Conservation (phyloP, 2,329 filamentous ascomycete genomes). For the Aschersonia sp. region DNA sequence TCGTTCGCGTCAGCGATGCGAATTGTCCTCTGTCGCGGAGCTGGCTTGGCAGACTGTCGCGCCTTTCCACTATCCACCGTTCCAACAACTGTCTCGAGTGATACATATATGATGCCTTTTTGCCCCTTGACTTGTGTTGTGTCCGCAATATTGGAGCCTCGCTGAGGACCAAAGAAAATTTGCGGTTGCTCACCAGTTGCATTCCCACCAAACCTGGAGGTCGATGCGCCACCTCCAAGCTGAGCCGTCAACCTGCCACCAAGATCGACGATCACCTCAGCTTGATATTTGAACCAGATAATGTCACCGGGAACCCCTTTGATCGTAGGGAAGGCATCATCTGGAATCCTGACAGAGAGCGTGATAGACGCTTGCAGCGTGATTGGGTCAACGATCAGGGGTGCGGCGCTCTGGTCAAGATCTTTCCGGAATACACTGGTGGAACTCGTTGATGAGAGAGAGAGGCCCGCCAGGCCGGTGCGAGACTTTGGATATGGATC, state of each 20-base stretch:
- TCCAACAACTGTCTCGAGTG: conserved; percentile 78
- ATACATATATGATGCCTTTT: conserved; percentile 78
- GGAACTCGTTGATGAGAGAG: conserved; percentile 71
- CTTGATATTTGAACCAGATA: conserved; percentile 88
- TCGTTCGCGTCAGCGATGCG: conserved; percentile 17
- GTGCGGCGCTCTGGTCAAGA: conserved; percentile 73
- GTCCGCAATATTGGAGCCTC: conserved; percentile 57
- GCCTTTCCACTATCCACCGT: conserved; percentile 55
- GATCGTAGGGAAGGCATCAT: conserved; percentile 87
- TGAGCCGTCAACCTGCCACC: conserved; percentile 74
- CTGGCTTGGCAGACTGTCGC: conserved; percentile 10
- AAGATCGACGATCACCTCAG: conserved; percentile 85
- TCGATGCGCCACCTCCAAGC: conserved; percentile 45
- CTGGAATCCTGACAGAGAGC: conserved; percentile 71
- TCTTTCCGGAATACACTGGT: conserved; percentile 95
- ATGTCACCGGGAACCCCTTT: conserved; percentile 78
- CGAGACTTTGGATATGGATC: conserved; percentile 79
- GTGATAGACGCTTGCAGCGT: conserved; percentile 69
- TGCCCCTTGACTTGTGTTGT: conserved; percentile 76
- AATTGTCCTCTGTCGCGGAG: conserved; percentile 12
- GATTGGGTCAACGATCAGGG: conserved; percentile 71
- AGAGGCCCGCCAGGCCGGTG: conserved; percentile 74
- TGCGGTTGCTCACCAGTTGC: conserved; percentile 12
- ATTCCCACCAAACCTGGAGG: conserved; percentile 22
- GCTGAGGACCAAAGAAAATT: conserved; percentile 15